phyloP scores from a whole-genome alignment of 2,329 filamentous ascomycete species.

The Aspergillus sp. region DNA sequence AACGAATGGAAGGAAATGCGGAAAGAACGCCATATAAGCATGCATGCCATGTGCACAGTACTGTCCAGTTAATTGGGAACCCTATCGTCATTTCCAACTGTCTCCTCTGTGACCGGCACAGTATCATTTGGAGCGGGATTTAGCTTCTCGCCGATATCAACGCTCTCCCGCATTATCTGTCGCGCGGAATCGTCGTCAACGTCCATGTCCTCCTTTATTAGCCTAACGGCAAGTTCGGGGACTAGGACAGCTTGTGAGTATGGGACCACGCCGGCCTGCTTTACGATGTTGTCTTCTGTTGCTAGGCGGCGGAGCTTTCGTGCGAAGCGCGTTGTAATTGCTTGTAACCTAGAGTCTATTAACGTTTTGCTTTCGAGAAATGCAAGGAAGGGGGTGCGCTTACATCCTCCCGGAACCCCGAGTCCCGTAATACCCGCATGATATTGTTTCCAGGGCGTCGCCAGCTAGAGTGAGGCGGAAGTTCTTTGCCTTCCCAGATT shows the following conservation, averaged over 20 bases:
- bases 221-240: conserved; percentile 61
- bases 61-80: background rate
- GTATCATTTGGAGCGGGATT: conserved; percentile 64
- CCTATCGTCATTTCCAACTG: background rate
- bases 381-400: conserved; percentile 25
- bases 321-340: conserved; percentile 62
- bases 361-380: conserved; percentile 9
- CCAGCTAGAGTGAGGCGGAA: conserved; percentile 54
- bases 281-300: conserved; percentile 64
- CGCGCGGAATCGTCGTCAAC: conserved; percentile 49
- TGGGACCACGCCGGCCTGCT: conserved; percentile 63
- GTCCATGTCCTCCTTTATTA: conserved; percentile 61
- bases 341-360: conserved; percentile 45
- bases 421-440: conserved; percentile 81
- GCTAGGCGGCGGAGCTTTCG: conserved; percentile 61
- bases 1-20: background rate
- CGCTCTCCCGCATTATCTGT: conserved; percentile 65
- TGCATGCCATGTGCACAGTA: background rate
- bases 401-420: conserved; percentile 71
- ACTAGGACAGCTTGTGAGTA: conserved; percentile 77
- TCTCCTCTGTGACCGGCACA: conserved; percentile 32
- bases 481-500: conserved; percentile 59
- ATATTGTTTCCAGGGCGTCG: conserved; percentile 54
- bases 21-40: background rate
- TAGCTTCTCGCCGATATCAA: conserved; percentile 65